phyloP scores from a whole-genome alignment of 2,329 filamentous ascomycete species.

The Fusarium sp. region DNA sequence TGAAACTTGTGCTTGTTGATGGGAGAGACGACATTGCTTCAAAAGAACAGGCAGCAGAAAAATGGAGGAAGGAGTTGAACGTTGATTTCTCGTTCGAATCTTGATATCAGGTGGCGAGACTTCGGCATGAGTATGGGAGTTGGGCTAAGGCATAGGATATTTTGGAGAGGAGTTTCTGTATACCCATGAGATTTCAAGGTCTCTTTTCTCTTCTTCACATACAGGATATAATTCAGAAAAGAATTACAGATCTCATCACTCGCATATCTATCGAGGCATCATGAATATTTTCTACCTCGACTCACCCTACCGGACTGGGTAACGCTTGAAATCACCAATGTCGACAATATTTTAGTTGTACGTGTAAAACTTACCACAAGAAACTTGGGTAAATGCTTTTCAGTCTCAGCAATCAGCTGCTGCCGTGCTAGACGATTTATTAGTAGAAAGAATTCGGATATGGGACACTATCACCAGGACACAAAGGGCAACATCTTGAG shows the following conservation, averaged over 20 bases:
- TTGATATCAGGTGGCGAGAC: neutral
- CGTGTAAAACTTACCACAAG: too few relatives aligned
- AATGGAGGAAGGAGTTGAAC: conserved; percentile 14
- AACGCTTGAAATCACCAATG: too few relatives aligned
- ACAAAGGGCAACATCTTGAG: too few relatives aligned
- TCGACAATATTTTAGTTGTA: too few relatives aligned
- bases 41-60: conserved; percentile 12
- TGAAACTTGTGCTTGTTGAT: conserved; percentile 41
- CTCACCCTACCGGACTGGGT: too few relatives aligned
- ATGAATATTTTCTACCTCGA: too few relatives aligned
- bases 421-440: too few relatives aligned
- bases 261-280: too few relatives aligned
- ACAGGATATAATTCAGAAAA: neutral
- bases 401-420: too few relatives aligned
- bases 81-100: neutral
- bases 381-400: too few relatives aligned
- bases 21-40: conserved; percentile 8
- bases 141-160: neutral
- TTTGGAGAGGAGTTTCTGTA: neutral
- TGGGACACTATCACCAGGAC: too few relatives aligned
- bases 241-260: neutral
- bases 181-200: conserved; percentile 17
- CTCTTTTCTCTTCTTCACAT: neutral
- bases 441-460: too few relatives aligned
- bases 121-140: neutral